A percentile compares a stretch with the other conserved stretches of the same genome.
These are phyloP conservation scores for Ophiostoma ips DNA, from an alignment of 2,329 filamentous ascomycete genomes.

Conservation along the genomic window DNA sequence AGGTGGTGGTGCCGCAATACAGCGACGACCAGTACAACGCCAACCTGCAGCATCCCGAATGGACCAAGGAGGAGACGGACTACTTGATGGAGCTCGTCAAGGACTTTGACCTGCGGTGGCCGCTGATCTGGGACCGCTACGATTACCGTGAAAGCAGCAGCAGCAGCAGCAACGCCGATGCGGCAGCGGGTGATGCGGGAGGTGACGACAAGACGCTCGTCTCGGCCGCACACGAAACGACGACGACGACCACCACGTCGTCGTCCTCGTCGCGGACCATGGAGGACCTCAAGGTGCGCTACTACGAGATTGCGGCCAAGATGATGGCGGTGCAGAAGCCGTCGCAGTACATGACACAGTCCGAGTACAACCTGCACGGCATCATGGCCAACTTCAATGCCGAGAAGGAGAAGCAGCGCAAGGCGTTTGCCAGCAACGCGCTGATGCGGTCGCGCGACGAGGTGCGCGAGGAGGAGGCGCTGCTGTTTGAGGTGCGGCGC, in stretches of 20 bases:
- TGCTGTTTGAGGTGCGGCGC: constrained; percentile 80
- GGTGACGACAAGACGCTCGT: background rate
- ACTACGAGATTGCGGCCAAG: constrained; percentile 73
- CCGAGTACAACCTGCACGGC: constrained; percentile 73
- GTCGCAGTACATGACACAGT: constrained; percentile 71
- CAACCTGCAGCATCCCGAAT: constrained; percentile 59
- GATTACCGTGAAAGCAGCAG: constrained; percentile 46
- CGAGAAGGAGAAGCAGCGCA: constrained; percentile 62
- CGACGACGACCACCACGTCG: too few relatives aligned
- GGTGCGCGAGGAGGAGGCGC: constrained; percentile 77
- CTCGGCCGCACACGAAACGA: constrained; percentile 18
- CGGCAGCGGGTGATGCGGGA: too few relatives aligned
- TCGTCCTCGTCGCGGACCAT: constrained; percentile 41
- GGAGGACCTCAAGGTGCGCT: constrained; percentile 84
- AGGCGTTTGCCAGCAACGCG: constrained; percentile 69
- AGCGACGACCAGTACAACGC: constrained; percentile 75
- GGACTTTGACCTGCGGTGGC: constrained; percentile 80
- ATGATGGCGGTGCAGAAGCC: constrained; percentile 72
- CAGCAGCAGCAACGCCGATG: constrained; percentile 20
- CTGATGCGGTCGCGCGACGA: constrained; percentile 74
- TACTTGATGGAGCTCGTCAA: constrained; percentile 65
- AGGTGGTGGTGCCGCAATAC: constrained; percentile 65
- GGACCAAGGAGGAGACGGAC: constrained; percentile 88
- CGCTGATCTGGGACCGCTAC: constrained; percentile 85
- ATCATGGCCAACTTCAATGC: constrained; percentile 79